Conservation (phyloP, 1,284 basidiomycete genomes). For the Sanghuangporus weigelae region DNA sequence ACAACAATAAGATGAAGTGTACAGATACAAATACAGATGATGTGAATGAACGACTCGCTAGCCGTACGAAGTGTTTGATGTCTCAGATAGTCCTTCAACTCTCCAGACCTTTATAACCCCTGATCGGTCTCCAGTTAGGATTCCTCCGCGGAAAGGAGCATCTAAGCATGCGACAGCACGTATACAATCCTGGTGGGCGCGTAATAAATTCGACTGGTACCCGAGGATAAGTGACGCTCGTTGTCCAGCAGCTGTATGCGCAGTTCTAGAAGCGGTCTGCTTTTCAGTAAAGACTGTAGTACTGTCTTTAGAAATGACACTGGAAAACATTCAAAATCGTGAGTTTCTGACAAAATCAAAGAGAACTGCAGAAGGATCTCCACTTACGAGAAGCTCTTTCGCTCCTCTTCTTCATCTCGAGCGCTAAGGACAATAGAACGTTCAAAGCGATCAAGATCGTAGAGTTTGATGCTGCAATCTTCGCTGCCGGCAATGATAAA, state of each 20-base stretch:
- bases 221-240: slow-evolving; percentile 73
- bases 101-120: slow-evolving; percentile 83
- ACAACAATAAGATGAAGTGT: background rate
- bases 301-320: background rate
- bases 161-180: slow-evolving; percentile 79
- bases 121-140: slow-evolving; percentile 80
- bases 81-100: slow-evolving; percentile 46
- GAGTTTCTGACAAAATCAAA: background rate
- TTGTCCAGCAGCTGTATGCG: slow-evolving; percentile 59
- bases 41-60: background rate
- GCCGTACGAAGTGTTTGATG: background rate
- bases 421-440: slow-evolving; percentile 71
- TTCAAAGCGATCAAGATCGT: slow-evolving; percentile 74
- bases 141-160: slow-evolving; percentile 79
- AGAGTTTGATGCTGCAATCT: slow-evolving; percentile 75
- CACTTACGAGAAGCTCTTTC: slow-evolving; percentile 62
- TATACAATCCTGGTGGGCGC: slow-evolving; percentile 79
- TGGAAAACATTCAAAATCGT: background rate
- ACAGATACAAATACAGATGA: background rate
- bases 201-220: slow-evolving; percentile 73
- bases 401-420: slow-evolving; percentile 60
- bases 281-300: slow-evolving; percentile 46
- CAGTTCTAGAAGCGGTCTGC: slow-evolving; percentile 45
- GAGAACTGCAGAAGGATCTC: background rate
- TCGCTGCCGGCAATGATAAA: slow-evolving; percentile 76